Evolutionary conservation across 2,329 filamentous ascomycete species (phyloP).

Genomic region (Colletotrichum horii): DNA sequence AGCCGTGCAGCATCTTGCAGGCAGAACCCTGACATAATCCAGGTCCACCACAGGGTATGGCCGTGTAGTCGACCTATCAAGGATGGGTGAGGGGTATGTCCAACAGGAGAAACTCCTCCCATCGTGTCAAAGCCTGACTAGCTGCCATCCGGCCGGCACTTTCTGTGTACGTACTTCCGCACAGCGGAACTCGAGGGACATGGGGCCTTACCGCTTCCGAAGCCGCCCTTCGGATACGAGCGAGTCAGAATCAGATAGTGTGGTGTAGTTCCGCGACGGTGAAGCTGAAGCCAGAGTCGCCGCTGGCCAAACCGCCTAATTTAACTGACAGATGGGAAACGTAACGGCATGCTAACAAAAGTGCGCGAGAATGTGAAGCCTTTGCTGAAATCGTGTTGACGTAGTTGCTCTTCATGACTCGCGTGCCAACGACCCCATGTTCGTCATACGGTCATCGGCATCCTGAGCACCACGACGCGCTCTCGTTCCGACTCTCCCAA

Average conservation of each 20-base stretch:
- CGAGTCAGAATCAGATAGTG: constrained; percentile 16
- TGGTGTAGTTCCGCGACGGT: neutral
- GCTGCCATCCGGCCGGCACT: constrained; percentile 18
- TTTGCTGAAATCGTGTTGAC: neutral
- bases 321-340: neutral
- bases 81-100: constrained; percentile 7
- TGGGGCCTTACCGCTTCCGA: constrained; percentile 15
- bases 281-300: neutral
- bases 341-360: neutral
- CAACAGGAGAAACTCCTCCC: neutral
- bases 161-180: constrained; percentile 12
- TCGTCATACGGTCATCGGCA: neutral
- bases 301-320: neutral
- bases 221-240: constrained; percentile 13
- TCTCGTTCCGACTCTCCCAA: neutral
- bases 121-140: constrained; percentile 20
- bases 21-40: constrained; percentile 13
- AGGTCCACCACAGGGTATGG: neutral
- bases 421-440: constrained; percentile 1
- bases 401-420: constrained; percentile 18
- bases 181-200: neutral
- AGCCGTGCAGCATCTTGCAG: constrained; percentile 12
- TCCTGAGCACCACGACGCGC: neutral
- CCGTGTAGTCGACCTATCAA: neutral
- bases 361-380: neutral